Conservation (phyloP, 306 rosid genomes). For the Cotoneaster glaucophyllus region DNA sequence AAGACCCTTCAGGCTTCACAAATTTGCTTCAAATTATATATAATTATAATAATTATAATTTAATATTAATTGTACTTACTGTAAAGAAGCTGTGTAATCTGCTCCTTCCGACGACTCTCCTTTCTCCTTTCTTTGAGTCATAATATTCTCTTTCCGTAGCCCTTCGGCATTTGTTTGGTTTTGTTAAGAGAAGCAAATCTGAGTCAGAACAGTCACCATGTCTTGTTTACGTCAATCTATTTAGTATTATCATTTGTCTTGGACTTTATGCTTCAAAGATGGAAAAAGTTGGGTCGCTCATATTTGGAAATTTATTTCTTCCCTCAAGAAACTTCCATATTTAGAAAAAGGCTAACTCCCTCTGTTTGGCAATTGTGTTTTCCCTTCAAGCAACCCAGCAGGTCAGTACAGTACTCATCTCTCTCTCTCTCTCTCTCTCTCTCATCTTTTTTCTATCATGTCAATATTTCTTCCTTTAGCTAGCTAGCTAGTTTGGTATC, state of each 20-base stretch:
- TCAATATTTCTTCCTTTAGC: not conserved
- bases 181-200: slow-evolving; percentile 58
- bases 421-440: not conserved
- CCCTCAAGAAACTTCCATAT: slow-evolving; percentile 66
- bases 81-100: not conserved
- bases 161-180: slow-evolving; percentile 47
- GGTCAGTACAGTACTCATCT: not conserved
- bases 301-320: slow-evolving; percentile 38
- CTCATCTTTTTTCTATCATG: not conserved
- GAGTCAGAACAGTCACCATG: slow-evolving; percentile 58
- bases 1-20: not conserved
- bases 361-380: slow-evolving; percentile 37
- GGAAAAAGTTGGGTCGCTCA: slow-evolving; percentile 36
- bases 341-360: slow-evolving; percentile 31
- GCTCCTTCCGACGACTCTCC: not conserved
- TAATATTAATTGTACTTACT: not conserved
- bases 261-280: slow-evolving; percentile 25
- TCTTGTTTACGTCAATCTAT: slow-evolving; percentile 72
- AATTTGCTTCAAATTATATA: not conserved
- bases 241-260: slow-evolving; percentile 26
- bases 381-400: slow-evolving; percentile 59
- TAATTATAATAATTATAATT: not conserved
- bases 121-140: slow-evolving; percentile 37
- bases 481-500: not conserved
- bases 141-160: slow-evolving; percentile 42